A percentile compares a stretch with the other conserved stretches of the same genome.
These are phyloP conservation scores for Trichoderma reesei DNA, from an alignment of 495 filamentous ascomycete species.

Conservation along the genomic window DNA sequence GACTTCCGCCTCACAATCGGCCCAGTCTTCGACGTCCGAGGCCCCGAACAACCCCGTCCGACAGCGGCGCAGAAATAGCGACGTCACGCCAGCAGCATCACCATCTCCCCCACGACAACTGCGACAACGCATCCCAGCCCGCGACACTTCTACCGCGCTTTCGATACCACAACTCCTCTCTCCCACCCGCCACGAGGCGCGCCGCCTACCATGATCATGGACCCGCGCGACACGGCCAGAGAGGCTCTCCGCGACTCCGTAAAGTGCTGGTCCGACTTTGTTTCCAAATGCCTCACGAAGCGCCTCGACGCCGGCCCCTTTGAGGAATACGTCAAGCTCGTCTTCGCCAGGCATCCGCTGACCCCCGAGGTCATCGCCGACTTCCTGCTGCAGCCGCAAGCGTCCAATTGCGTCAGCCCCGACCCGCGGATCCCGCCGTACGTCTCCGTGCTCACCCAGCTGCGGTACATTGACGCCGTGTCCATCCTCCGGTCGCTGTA, in stretches of 20 bases:
- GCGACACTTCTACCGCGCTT: neutral
- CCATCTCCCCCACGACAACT: too few relatives aligned
- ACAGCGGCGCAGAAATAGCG: too few relatives aligned
- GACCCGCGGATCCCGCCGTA: conserved; percentile 59
- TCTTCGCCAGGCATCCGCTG: conserved; percentile 35
- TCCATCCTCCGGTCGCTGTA: conserved; percentile 50
- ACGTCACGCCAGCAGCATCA: too few relatives aligned
- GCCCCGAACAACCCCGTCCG: neutral
- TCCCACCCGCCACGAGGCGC: neutral
- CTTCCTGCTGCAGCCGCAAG: conserved; percentile 46
- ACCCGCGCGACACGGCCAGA: neutral
- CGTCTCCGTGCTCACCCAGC: conserved; percentile 48
- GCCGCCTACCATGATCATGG: neutral
- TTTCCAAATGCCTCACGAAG: conserved; percentile 32
- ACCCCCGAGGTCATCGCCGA: conserved; percentile 43
- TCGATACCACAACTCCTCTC: neutral
- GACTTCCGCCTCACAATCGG: neutral
- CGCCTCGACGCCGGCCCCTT: conserved; percentile 41
- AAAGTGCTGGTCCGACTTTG: conserved; percentile 34
- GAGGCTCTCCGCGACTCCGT: neutral
- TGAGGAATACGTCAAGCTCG: conserved; percentile 28
- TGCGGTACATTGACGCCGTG: conserved; percentile 42
- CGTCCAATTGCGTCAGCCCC: conserved; percentile 38
- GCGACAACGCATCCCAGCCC: neutral
- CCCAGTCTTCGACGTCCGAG: neutral